Evolutionary conservation across 2,329 filamentous ascomycete genomes (phyloP).

Genomic region (Chalara sp.): DNA sequence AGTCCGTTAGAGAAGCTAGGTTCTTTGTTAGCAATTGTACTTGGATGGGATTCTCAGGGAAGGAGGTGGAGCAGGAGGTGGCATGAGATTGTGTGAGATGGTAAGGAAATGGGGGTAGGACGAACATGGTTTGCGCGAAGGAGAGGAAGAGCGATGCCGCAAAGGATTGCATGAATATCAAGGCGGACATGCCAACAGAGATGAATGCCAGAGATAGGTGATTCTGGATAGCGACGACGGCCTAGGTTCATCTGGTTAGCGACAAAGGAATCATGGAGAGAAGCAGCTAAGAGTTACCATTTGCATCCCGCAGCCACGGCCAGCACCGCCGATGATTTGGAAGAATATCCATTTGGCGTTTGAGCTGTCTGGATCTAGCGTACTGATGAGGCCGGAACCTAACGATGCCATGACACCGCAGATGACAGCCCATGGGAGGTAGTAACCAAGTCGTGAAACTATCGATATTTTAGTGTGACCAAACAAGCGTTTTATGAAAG

Average conservation of each 20-base stretch:
- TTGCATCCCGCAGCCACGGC: slow-evolving; percentile 17
- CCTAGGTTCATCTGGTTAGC: slow-evolving; percentile 16
- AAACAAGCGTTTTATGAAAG: background rate
- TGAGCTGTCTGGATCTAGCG: slow-evolving; percentile 16
- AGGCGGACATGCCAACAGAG: slow-evolving; percentile 28
- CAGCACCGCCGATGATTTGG: slow-evolving; percentile 20
- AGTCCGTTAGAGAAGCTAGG: slow-evolving; percentile 27
- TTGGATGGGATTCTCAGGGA: too few species aligned
- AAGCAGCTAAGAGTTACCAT: slow-evolving; percentile 10
- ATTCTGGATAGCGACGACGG: slow-evolving; percentile 21
- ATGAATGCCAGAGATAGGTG: slow-evolving; percentile 27
- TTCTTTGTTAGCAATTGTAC: too few species aligned
- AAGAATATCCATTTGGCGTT: slow-evolving; percentile 21
- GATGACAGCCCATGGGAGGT: slow-evolving; percentile 26
- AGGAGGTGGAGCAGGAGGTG: too few species aligned
- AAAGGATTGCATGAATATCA: slow-evolving; percentile 25
- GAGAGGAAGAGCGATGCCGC: slow-evolving; percentile 16
- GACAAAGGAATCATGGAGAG: background rate
- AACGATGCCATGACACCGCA: slow-evolving; percentile 24
- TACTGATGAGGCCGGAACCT: slow-evolving; percentile 29
- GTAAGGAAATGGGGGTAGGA: too few species aligned
- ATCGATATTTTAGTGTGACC: background rate
- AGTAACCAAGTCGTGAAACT: slow-evolving; percentile 26
- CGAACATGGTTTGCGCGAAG: too few species aligned
- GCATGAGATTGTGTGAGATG: too few species aligned